Evolutionary conservation across 495 filamentous ascomycete genomes (phyloP).

Genomic region (Venustampulla echinocandica): DNA sequence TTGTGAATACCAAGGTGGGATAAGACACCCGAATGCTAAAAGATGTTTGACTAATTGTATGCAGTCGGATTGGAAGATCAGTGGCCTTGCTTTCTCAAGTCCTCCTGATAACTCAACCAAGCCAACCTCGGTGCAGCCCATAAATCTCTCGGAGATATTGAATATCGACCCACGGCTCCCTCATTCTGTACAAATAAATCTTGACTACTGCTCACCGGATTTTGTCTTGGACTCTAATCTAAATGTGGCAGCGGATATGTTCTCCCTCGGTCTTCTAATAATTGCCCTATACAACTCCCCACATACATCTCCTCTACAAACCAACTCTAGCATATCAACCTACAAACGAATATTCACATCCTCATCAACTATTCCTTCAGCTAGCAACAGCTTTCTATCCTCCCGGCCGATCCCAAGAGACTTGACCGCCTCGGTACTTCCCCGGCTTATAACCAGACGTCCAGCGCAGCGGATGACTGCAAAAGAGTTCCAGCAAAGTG

Average conservation of each 20-base stretch:
- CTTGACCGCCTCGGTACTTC: conserved; percentile 62
- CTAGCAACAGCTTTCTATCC: conserved; percentile 75
- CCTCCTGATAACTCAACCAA: conserved; percentile 61
- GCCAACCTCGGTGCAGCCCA: conserved; percentile 58
- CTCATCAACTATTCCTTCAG: conserved; percentile 64
- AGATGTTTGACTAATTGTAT: conserved; percentile 5
- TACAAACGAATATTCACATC: conserved; percentile 77
- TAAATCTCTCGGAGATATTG: conserved; percentile 75
- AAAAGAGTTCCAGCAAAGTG: conserved; percentile 84
- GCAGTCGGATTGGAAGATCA: conserved; percentile 95
- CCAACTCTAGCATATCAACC: conserved; percentile 63
- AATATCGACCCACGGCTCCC: conserved; percentile 81
- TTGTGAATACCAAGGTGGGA: conserved; percentile 82
- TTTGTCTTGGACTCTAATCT: conserved; percentile 84
- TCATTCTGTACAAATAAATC: conserved; percentile 71
- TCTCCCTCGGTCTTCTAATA: conserved; percentile 82
- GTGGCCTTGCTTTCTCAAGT: conserved; percentile 81
- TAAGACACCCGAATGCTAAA: neutral
- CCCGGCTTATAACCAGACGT: conserved; percentile 73
- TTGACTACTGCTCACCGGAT: conserved; percentile 91
- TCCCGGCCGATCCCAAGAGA: conserved; percentile 72
- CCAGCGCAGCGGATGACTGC: conserved; percentile 83
- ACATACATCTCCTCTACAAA: conserved; percentile 75
- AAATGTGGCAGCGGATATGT: conserved; percentile 74
- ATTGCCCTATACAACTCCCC: conserved; percentile 89